Evolutionary conservation across 108 stramenopile genomes (phyloP).

Genomic region (Cafeteria roenbergensis): DNA sequence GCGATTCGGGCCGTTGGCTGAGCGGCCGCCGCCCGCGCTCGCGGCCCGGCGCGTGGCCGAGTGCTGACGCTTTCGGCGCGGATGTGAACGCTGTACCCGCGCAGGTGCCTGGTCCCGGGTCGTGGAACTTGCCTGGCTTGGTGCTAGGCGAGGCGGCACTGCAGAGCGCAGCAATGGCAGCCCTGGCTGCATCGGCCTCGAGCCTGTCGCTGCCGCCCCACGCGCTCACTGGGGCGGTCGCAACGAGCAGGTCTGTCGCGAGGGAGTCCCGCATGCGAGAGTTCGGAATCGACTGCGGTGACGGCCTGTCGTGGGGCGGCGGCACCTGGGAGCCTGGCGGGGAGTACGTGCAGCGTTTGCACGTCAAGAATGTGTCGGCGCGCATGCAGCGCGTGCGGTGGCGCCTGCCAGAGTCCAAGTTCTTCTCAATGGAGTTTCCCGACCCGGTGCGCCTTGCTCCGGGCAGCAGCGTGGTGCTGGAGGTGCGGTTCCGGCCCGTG

Average conservation of each 20-base stretch:
- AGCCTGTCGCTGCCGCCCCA: too few relatives aligned
- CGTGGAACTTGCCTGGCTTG: too few relatives aligned
- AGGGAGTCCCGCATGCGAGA: background rate
- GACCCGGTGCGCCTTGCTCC: slow-evolving; percentile 37
- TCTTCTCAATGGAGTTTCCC: slow-evolving; percentile 48
- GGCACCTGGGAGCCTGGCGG: slow-evolving; percentile 45
- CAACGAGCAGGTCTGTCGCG: slow-evolving; percentile 1
- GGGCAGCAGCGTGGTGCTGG: slow-evolving; percentile 26
- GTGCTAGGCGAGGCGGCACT: too few relatives aligned
- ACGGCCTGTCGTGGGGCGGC: slow-evolving; percentile 21
- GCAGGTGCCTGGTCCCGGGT: too few relatives aligned
- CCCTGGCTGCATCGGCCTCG: too few relatives aligned
- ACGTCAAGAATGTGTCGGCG: slow-evolving; percentile 39
- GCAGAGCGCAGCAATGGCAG: too few relatives aligned
- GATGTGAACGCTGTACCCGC: too few relatives aligned
- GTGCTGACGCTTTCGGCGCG: too few relatives aligned
- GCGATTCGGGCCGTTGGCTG: too few relatives aligned
- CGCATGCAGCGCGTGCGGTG: slow-evolving; percentile 49
- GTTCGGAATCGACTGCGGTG: slow-evolving; percentile 22
- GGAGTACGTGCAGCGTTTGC: slow-evolving; percentile 42
- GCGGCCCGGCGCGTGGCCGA: too few relatives aligned
- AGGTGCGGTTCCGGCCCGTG: slow-evolving; percentile 47
- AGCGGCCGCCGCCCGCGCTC: too few relatives aligned
- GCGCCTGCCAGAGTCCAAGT: slow-evolving; percentile 37
- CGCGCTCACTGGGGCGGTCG: too few relatives aligned